These are phyloP conservation scores for Ceratocystis diversiconidia DNA, from an alignment of 2,329 filamentous ascomycete genomes.

Conservation along the genomic window DNA sequence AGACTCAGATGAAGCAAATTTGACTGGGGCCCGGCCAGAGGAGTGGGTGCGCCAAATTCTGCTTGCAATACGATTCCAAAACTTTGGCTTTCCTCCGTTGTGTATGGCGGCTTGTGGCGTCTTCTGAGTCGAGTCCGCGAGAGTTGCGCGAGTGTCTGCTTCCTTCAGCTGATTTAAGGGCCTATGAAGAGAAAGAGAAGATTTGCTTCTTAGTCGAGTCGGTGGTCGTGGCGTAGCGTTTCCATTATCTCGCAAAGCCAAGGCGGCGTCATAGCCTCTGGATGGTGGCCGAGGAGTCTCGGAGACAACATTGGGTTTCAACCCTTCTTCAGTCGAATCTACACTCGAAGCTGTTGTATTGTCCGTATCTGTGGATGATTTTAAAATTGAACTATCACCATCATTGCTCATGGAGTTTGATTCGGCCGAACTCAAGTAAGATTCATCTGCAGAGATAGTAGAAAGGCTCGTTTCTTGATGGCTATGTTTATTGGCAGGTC, in stretches of 20 bases:
- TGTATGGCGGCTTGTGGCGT: slow-evolving; percentile 6
- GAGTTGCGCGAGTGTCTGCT: neutral
- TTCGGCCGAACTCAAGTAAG: neutral
- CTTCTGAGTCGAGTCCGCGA: neutral
- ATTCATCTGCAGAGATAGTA: neutral
- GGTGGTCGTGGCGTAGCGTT: slow-evolving; percentile 6
- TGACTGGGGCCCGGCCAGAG: neutral
- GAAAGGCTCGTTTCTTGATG: neutral
- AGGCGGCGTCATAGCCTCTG: neutral
- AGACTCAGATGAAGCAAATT: neutral
- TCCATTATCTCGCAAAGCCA: slow-evolving; percentile 10
- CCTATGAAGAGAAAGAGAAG: neutral
- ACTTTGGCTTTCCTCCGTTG: slow-evolving; percentile 9
- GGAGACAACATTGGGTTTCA: neutral
- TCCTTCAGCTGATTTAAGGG: neutral
- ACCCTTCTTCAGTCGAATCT: neutral
- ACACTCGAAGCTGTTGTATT: neutral
- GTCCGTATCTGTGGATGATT: neutral
- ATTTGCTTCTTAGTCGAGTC: slow-evolving; percentile 3
- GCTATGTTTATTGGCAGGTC: neutral
- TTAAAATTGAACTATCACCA: neutral
- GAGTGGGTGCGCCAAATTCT: slow-evolving; percentile 7
- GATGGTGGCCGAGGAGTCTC: slow-evolving; percentile 1
- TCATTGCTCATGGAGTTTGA: neutral
- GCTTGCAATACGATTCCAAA: slow-evolving; percentile 15